A percentile compares a stretch with the other conserved stretches of the same genome.
Evolutionary conservation across 495 filamentous ascomycete species (phyloP).

Genomic region (Xylaria acuta): DNA sequence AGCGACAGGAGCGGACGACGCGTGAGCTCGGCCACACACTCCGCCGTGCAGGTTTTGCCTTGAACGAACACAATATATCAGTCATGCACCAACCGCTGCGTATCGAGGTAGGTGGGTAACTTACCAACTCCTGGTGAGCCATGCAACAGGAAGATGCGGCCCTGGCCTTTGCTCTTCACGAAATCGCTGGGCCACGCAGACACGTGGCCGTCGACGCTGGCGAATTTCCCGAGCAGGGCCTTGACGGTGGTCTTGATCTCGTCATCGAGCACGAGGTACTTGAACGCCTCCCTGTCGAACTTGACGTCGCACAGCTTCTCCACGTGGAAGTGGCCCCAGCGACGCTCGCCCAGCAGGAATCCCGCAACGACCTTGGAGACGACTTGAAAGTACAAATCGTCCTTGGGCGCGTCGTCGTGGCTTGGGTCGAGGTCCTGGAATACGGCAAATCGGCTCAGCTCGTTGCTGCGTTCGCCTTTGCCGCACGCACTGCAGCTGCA

Average conservation of each 20-base stretch:
- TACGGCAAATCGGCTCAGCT: conserved; percentile 36
- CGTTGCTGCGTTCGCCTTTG: conserved; percentile 13
- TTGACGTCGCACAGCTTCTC: conserved; percentile 31
- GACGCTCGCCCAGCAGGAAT: conserved; percentile 46
- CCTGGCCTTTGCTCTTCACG: conserved; percentile 40
- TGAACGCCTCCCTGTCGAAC: conserved; percentile 38
- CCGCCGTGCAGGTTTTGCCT: conserved; percentile 41
- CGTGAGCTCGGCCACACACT: conserved; percentile 49
- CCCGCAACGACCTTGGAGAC: conserved; percentile 43
- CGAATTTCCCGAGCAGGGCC: conserved; percentile 36
- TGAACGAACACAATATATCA: neutral
- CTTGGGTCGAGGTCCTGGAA: conserved; percentile 47
- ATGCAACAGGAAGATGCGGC: conserved; percentile 38
- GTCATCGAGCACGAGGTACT: conserved; percentile 37
- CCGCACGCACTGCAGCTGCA: conserved; percentile 43
- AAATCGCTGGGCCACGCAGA: conserved; percentile 39
- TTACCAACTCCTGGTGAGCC: conserved; percentile 36
- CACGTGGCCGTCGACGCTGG: conserved; percentile 32
- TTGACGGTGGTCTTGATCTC: conserved; percentile 38
- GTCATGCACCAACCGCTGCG: neutral
- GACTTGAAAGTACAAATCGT: conserved; percentile 43
- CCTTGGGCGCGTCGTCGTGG: conserved; percentile 34
- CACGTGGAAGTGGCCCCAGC: conserved; percentile 45
- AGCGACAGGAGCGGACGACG: conserved; percentile 46
- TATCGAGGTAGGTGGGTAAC: neutral